Conservation (phyloP, 2,329 filamentous ascomycete genomes). For the Dothiorella sarmentorum region DNA sequence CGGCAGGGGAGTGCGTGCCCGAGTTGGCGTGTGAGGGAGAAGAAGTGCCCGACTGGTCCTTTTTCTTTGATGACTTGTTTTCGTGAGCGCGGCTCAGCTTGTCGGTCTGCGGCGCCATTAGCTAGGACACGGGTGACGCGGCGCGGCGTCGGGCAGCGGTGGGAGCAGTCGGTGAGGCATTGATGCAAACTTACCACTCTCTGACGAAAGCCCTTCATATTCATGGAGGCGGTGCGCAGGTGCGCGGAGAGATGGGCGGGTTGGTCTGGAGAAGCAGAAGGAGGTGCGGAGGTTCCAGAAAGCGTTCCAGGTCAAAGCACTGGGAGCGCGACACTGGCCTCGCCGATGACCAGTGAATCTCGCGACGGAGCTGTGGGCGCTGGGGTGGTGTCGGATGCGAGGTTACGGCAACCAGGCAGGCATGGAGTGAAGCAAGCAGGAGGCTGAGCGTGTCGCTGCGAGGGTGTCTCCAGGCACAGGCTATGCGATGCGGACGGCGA, state of each 20-base stretch:
- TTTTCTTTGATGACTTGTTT: slow-evolving; percentile 71
- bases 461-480: slow-evolving; percentile 1
- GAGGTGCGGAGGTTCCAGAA: slow-evolving; percentile 15
- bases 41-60: slow-evolving; percentile 66
- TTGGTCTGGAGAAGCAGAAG: slow-evolving; percentile 7
- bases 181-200: slow-evolving; percentile 73
- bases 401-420: slow-evolving; percentile 4
- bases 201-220: slow-evolving; percentile 97
- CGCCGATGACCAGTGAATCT: slow-evolving; percentile 6
- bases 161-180: slow-evolving; percentile 3
- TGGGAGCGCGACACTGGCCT: slow-evolving; percentile 14
- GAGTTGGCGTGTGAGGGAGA: slow-evolving; percentile 65
- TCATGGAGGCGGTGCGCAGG: slow-evolving; percentile 42
- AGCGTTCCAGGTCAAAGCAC: slow-evolving; percentile 17
- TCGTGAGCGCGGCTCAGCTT: slow-evolving; percentile 92
- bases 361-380: slow-evolving; percentile 8
- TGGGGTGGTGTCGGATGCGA: not conserved
- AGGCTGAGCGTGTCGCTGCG: not conserved
- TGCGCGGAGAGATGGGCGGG: slow-evolving; percentile 21
- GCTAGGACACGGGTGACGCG: slow-evolving; percentile 12
- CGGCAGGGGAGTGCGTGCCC: slow-evolving; percentile 55
- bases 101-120: slow-evolving; percentile 51
- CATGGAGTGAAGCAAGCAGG: slow-evolving; percentile 8
- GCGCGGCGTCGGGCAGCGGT: slow-evolving; percentile 20
- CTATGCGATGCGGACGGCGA: slow-evolving; percentile 11